Evolutionary conservation across 352 stramenopile species (phyloP).

Genomic region (Phytophthora pistaciae): DNA sequence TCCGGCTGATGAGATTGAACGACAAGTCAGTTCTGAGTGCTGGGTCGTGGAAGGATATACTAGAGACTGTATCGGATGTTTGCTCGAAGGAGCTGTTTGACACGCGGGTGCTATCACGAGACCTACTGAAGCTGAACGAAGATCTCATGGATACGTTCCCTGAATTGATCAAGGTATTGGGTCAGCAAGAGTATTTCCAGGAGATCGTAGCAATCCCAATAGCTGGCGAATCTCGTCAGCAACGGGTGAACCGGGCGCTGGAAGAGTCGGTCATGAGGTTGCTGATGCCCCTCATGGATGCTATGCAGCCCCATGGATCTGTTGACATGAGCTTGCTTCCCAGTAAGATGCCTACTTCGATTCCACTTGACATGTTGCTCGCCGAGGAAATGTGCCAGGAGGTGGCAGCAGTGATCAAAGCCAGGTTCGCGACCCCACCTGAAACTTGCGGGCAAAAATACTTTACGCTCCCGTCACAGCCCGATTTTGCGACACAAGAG

Average conservation of each 20-base stretch:
- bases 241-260: slow-evolving; percentile 27
- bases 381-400: not conserved
- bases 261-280: slow-evolving; percentile 36
- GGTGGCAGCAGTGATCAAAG: slow-evolving; percentile 15
- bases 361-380: not conserved
- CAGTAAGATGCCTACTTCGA: not conserved
- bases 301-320: slow-evolving; percentile 29
- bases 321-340: slow-evolving; percentile 13
- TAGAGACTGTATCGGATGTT: not conserved
- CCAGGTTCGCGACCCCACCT: slow-evolving; percentile 26
- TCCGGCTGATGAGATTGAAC: not conserved
- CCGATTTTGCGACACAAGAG: slow-evolving; percentile 22
- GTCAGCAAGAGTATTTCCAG: slow-evolving; percentile 15
- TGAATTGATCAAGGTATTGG: slow-evolving; percentile 5
- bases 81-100: slow-evolving; percentile 33
- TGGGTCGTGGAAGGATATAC: not conserved
- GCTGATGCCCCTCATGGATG: slow-evolving; percentile 39
- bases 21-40: not conserved
- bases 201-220: not conserved
- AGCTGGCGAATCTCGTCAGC: slow-evolving; percentile 24
- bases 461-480: slow-evolving; percentile 15
- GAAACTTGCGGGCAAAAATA: slow-evolving; percentile 10
- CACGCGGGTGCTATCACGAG: slow-evolving; percentile 37
- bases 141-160: slow-evolving; percentile 40
- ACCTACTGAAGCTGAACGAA: slow-evolving; percentile 42